phyloP scores from a whole-genome alignment of 306 rosid genomes.

The apple (Malus domestica) region DNA sequence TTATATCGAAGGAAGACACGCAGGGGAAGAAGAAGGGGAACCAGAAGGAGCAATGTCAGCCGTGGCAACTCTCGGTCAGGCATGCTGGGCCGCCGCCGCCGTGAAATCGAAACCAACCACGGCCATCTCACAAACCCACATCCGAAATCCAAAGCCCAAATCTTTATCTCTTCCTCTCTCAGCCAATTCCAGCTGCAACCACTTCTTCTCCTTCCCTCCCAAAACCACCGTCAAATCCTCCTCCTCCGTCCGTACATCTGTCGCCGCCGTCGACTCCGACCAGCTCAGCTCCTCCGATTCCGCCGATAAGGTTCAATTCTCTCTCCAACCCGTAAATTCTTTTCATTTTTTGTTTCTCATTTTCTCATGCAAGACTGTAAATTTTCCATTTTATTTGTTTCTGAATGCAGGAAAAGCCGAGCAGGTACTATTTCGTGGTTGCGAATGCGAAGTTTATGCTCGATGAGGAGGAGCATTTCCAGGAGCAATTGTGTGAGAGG shows the following conservation, averaged over 20 bases:
- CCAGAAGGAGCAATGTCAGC: constrained; percentile 11
- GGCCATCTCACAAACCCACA: constrained; percentile 6
- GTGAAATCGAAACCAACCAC: constrained; percentile 2
- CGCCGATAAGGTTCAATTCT: constrained; percentile 40
- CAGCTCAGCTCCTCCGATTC: constrained; percentile 53
- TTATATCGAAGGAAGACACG: not conserved
- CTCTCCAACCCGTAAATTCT: not conserved
- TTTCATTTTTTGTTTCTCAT: not conserved
- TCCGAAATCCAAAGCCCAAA: constrained; percentile 7
- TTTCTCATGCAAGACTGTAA: not conserved
- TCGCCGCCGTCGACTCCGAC: constrained; percentile 71
- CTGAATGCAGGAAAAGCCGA: constrained; percentile 36
- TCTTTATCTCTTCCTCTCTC: constrained; percentile 17
- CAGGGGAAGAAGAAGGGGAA: not conserved
- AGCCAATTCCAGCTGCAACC: constrained; percentile 18
- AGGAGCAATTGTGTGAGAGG: constrained; percentile 69
- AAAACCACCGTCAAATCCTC: constrained; percentile 9
- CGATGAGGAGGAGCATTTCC: constrained; percentile 97
- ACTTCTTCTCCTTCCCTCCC: constrained; percentile 30
- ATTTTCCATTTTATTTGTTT: not conserved
- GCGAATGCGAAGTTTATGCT: constrained; percentile 98
- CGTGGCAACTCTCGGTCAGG: constrained; percentile 18
- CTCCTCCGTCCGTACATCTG: constrained; percentile 42
- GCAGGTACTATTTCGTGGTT: constrained; percentile 65
- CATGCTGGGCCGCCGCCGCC: constrained; percentile 22